Evolutionary conservation across 768 basidiomycete genomes (phyloP).

Genomic region (Hypsizygus marmoreus): DNA sequence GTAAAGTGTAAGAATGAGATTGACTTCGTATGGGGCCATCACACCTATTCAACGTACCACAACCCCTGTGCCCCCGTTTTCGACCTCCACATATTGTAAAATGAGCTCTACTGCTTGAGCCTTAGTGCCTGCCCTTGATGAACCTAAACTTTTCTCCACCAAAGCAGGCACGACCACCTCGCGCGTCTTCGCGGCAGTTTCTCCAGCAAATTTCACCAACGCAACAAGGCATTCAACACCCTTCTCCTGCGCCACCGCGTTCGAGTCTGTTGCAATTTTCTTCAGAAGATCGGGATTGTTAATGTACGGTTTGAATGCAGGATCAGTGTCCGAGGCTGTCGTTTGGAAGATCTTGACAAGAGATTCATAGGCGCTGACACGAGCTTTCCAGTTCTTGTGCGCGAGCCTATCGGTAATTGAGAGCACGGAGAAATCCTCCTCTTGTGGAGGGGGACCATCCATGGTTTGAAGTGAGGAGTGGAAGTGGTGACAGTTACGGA

Average conservation of each 20-base stretch:
- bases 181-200: slow-evolving; percentile 80
- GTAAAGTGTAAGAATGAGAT: slow-evolving; percentile 27
- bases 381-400: slow-evolving; percentile 99
- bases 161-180: slow-evolving; percentile 84
- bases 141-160: slow-evolving; percentile 95
- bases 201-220: slow-evolving; percentile 90
- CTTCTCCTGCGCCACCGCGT: slow-evolving; percentile 98
- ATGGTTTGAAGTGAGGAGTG: slow-evolving; percentile 37
- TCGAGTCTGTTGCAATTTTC: slow-evolving; percentile 87
- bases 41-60: slow-evolving; percentile 65
- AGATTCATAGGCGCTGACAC: slow-evolving; percentile 88
- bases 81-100: slow-evolving; percentile 90
- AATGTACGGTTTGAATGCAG: slow-evolving; percentile 88
- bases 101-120: slow-evolving; percentile 82
- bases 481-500: slow-evolving; percentile 2
- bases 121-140: slow-evolving; percentile 87
- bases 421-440: slow-evolving; percentile 89
- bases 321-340: slow-evolving; percentile 91
- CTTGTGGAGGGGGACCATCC: slow-evolving; percentile 90
- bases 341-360: slow-evolving; percentile 86
- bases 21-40: slow-evolving; percentile 18
- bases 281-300: slow-evolving; percentile 77
- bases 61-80: slow-evolving; percentile 84
- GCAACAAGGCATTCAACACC: slow-evolving; percentile 87
- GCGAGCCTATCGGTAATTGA: slow-evolving; percentile 78